Conservation (phyloP, 2,329 filamentous ascomycete species). For the Phialemonium atrogriseum region DNA sequence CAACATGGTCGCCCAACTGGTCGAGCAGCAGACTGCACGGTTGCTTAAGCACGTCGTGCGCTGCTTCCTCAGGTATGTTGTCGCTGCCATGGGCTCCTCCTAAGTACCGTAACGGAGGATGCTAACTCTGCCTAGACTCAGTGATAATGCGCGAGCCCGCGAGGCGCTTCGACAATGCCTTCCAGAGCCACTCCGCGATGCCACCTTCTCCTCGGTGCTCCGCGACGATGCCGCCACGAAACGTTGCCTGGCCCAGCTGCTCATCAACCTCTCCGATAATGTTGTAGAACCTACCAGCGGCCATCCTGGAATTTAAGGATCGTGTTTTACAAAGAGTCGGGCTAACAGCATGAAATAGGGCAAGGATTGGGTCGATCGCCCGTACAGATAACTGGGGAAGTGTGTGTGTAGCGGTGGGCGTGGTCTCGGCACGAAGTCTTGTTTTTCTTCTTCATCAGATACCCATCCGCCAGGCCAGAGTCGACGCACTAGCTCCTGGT, state of each 20-base stretch:
- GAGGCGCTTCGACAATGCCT: constrained; percentile 94
- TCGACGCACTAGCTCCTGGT: too few species aligned
- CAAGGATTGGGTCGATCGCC: constrained; percentile 2
- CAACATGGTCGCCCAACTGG: constrained; percentile 97
- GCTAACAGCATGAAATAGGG: constrained; percentile 1
- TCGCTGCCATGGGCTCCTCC: background rate
- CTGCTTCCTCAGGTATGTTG: constrained; percentile 83
- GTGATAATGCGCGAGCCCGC: constrained; percentile 90
- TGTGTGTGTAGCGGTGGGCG: too few species aligned
- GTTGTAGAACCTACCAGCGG: constrained; percentile 1
- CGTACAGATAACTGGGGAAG: too few species aligned
- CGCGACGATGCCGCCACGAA: constrained; percentile 97
- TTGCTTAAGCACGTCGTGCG: constrained; percentile 95
- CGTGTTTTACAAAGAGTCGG: constrained; percentile 1
- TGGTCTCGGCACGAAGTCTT: too few species aligned
- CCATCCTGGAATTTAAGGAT: constrained; percentile 1
- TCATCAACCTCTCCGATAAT: constrained; percentile 65
- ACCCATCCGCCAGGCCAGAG: too few species aligned
- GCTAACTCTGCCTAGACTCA: constrained; percentile 53
- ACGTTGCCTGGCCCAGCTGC: constrained; percentile 89
- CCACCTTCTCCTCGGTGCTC: constrained; percentile 92
- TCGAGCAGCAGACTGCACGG: constrained; percentile 93
- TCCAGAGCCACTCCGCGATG: constrained; percentile 95
- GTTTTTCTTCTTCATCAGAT: too few species aligned
- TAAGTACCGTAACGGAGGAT: background rate